Base-by-base conservation (phyloP, 164 flowering plant genomes). In the Paratinospora sagittata region DNA sequence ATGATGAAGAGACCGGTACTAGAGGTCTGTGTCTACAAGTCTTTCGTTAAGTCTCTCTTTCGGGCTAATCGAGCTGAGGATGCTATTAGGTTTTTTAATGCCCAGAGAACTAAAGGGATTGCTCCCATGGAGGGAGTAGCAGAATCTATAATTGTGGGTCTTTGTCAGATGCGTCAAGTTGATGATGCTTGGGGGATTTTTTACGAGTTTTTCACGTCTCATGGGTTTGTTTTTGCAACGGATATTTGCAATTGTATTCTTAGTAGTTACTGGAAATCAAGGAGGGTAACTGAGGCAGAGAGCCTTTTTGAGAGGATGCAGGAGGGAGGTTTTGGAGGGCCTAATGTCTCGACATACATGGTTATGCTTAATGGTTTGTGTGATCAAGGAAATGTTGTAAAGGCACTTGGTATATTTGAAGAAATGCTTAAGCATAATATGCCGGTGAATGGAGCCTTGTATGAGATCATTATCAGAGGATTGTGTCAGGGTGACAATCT, bases 11-110 rank as follows among this genome's bases (percentile, higher is more conserved):
- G 72, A 72, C 43, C 49, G 0, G 65, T 78, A 64, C 76, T 73
- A 3, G 79, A 84, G 66, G 63, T 75, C 41, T 84, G 86, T 69
- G 81, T 81, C 19, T 70, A 80, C 72, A 75, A 71, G 14, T 72
- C 78, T 33, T 84, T 81, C 69, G 70, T 84, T 8, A 81, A 74
- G 71, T 83, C 83, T 17, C 80, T 84, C 61, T 80, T 74, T 71
- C 73, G 30, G 63, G 82, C 77, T 1, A 82, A 78, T 60, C 74
- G 84, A 26, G 78, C 72, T 62, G 78, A 72, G 21, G 86, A 84
- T 69, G 86, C 86, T 52, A 49, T 80, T 12, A 81, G 61, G 70
- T 84, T 81, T 68, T 76, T 71, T 43, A 66, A 76, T 17, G 74
- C 70, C 19, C 74, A 78, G 74, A 76, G 75, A 62, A 81, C 63